Conservation (phyloP, 164 flowering plant species). For the Magnolia sinica region DNA sequence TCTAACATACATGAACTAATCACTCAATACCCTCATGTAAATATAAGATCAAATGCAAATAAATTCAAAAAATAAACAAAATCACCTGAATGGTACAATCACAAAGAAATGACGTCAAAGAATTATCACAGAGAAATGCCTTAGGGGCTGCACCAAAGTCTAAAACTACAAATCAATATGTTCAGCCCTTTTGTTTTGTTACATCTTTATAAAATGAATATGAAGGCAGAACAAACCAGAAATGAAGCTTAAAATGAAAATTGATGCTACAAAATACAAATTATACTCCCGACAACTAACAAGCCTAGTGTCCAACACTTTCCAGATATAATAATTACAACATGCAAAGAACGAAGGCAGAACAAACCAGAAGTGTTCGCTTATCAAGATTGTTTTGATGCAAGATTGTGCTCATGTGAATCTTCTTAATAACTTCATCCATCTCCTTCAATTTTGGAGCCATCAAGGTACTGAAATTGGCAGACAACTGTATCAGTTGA, state of each 20-base stretch:
- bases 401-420: conserved; percentile 42
- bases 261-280: not conserved
- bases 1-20: not conserved
- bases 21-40: not conserved
- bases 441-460: conserved; percentile 80
- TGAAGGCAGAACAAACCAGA: not conserved
- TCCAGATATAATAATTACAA: conserved; percentile 5
- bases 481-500: conserved; percentile 7
- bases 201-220: not conserved
- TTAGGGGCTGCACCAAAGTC: not conserved
- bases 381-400: conserved; percentile 25
- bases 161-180: not conserved
- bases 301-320: not conserved
- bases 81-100: not conserved
- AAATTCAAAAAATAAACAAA: not conserved
- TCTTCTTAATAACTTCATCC: conserved; percentile 78
- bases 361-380: conserved; percentile 81
- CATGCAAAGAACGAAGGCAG: conserved; percentile 13
- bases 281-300: not conserved
- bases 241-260: not conserved
- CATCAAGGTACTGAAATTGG: conserved; percentile 62
- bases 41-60: not conserved
- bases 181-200: not conserved
- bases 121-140: not conserved
- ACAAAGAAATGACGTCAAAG: not conserved